Conservation (phyloP, 1,139 yeast species). For the Meyerozyma guilliermondii region DNA sequence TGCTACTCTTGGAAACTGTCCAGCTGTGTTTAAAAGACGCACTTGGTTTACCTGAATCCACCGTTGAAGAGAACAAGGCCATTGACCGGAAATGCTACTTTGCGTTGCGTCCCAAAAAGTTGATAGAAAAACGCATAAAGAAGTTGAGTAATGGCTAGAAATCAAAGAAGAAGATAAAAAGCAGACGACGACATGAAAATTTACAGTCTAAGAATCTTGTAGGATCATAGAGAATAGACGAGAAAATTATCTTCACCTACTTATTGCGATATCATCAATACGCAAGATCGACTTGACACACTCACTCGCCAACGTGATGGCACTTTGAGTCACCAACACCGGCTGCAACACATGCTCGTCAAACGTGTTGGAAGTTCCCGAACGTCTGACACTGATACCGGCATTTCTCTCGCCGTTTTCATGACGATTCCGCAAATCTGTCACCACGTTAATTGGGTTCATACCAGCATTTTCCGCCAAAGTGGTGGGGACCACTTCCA, state of each 20-base stretch:
- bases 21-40: slow-evolving; percentile 47
- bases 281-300: slow-evolving; percentile 93
- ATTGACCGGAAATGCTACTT: slow-evolving; percentile 63
- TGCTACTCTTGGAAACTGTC: slow-evolving; percentile 20
- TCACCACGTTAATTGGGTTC: slow-evolving; percentile 90
- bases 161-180: not conserved
- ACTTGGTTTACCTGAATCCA: slow-evolving; percentile 36
- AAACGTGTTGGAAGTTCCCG: slow-evolving; percentile 86
- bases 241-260: slow-evolving; percentile 19
- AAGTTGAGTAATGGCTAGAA: slow-evolving; percentile 12
- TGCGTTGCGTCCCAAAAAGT: slow-evolving; percentile 52
- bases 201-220: not conserved
- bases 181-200: no score
- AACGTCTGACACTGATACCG: slow-evolving; percentile 93
- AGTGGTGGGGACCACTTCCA: slow-evolving; percentile 95
- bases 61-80: slow-evolving; percentile 55
- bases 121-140: slow-evolving; percentile 38
- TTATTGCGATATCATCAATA: slow-evolving; percentile 85
- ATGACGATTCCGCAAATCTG: slow-evolving; percentile 90
- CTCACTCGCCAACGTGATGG: slow-evolving; percentile 90
- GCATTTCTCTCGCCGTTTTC: slow-evolving; percentile 88
- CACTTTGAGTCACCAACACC: slow-evolving; percentile 88
- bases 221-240: not conserved
- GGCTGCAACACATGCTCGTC: slow-evolving; percentile 97
- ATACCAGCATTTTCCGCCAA: slow-evolving; percentile 97